Evolutionary conservation across 345 rosid genomes (phyloP).

Genomic region (Linum trigynum): DNA sequence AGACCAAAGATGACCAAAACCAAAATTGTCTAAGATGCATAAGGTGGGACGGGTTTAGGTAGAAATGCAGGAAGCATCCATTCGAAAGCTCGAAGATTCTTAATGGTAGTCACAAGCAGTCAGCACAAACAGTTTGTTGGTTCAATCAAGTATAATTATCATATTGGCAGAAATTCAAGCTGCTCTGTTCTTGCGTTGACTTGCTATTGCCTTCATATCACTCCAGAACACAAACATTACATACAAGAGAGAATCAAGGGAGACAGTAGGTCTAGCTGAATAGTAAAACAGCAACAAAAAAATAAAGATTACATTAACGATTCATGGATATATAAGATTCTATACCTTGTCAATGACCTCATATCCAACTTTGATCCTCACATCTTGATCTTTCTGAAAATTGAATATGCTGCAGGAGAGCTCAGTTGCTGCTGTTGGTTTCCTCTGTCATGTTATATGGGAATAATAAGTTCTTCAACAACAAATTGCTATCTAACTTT

Average conservation of each 20-base stretch:
- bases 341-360: slow-evolving; percentile 68
- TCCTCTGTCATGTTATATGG: slow-evolving; percentile 41
- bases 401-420: slow-evolving; percentile 59
- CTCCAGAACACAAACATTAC: no score
- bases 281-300: no score
- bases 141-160: no score
- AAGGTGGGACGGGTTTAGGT: not conserved
- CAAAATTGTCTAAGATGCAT: not conserved
- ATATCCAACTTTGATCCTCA: slow-evolving; percentile 70
- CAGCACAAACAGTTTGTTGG: no score
- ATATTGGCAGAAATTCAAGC: no score
- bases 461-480: not conserved
- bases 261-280: no score
- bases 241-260: no score
- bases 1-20: not conserved
- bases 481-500: not conserved
- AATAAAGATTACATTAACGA: not conserved
- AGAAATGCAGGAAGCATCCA: no score
- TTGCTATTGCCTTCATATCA: no score
- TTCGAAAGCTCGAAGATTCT: not conserved
- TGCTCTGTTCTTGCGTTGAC: no score
- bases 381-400: slow-evolving; percentile 73
- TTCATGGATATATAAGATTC: not conserved
- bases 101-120: no score
- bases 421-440: slow-evolving; percentile 72